These are phyloP conservation scores for Chaetomiaceae sp. DNA, from an alignment of 2,329 filamentous ascomycete species.

Conservation along the genomic window DNA sequence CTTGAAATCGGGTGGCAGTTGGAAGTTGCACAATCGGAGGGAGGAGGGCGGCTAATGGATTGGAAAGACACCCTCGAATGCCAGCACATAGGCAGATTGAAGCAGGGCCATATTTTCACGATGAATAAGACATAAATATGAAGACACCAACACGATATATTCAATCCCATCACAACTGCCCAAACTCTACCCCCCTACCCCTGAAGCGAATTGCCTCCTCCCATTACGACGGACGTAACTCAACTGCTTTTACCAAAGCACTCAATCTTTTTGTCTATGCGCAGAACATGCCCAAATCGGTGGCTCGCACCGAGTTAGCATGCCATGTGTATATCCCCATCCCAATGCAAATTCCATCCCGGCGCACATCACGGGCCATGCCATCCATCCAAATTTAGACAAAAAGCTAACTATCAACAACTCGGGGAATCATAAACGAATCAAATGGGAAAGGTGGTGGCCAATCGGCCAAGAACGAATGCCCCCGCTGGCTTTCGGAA, in stretches of 20 bases:
- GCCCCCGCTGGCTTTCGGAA: neutral
- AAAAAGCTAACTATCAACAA: conserved; percentile 1
- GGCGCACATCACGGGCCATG: neutral
- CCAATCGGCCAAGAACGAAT: neutral
- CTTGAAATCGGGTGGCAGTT: too few species aligned
- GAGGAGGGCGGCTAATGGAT: too few species aligned
- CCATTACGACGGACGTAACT: neutral
- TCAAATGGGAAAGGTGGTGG: conserved; percentile 1
- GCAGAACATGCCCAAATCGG: neutral
- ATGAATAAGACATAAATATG: neutral
- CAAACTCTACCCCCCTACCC: neutral
- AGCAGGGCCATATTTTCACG: too few species aligned
- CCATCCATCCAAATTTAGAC: neutral
- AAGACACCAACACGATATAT: neutral
- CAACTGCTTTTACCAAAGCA: neutral
- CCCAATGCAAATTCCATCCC: conserved; percentile 14
- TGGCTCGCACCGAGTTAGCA: neutral
- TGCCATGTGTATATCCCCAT: neutral
- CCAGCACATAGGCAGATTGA: too few species aligned
- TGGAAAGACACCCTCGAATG: too few species aligned
- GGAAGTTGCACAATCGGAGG: too few species aligned
- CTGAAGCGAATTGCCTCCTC: neutral
- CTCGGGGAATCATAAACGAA: conserved; percentile 17
- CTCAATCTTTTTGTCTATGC: conserved; percentile 6
- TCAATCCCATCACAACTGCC: too few species aligned